Evolutionary conservation across 2,329 filamentous ascomycete species (phyloP).

Genomic region (Beauveria brongniartii): DNA sequence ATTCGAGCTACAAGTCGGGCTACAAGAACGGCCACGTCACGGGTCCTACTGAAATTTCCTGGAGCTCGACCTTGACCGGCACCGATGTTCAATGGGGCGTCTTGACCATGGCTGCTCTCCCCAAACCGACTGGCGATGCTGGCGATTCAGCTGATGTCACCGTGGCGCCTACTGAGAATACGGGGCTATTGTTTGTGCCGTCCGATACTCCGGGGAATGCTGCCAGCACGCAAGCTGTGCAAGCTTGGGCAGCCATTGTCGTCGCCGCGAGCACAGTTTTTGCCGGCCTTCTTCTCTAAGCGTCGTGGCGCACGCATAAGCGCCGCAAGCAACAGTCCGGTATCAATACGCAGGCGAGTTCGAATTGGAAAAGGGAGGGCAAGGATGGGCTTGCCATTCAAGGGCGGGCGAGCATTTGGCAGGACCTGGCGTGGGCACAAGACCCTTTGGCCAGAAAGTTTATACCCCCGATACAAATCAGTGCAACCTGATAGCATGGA

Average conservation of each 20-base stretch:
- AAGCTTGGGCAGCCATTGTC: slow-evolving; percentile 1
- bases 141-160: slow-evolving; percentile 13
- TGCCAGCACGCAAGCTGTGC: background rate
- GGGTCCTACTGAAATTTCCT: slow-evolving; percentile 35
- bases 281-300: slow-evolving; percentile 1
- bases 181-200: slow-evolving; percentile 1
- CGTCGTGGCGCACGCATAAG: background rate
- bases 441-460: background rate
- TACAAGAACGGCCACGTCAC: slow-evolving; percentile 30
- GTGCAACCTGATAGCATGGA: background rate
- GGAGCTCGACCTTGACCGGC: slow-evolving; percentile 36
- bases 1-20: slow-evolving; percentile 34
- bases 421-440: background rate
- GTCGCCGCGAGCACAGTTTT: slow-evolving; percentile 5
- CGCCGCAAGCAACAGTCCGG: background rate
- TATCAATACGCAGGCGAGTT: background rate
- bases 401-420: background rate
- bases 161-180: background rate
- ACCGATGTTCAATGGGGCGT: slow-evolving; percentile 35
- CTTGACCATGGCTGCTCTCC: slow-evolving; percentile 33
- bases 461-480: slow-evolving; percentile 2
- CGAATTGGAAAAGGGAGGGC: background rate
- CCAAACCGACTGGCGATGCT: slow-evolving; percentile 23
- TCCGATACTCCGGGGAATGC: background rate
- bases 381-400: background rate